These are phyloP conservation scores for Hypoxylon sp. DNA, from an alignment of 2,329 filamentous ascomycete species.

Conservation along the genomic window DNA sequence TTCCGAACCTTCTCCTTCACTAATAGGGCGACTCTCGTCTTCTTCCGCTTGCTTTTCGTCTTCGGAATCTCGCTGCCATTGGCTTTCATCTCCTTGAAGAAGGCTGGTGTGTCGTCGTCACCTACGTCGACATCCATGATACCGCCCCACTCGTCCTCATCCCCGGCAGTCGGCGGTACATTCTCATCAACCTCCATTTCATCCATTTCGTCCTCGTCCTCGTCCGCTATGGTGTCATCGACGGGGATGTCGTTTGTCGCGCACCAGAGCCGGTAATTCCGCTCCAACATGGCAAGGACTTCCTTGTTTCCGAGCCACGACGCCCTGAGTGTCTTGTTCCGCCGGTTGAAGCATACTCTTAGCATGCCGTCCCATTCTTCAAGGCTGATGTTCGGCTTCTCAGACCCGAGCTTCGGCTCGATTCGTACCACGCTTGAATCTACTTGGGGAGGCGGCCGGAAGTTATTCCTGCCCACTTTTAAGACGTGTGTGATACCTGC, in stretches of 20 bases:
- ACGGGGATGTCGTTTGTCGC: conserved; percentile 85
- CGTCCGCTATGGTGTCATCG: conserved; percentile 74
- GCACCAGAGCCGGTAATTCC: conserved; percentile 92
- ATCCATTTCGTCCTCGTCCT: conserved; percentile 57
- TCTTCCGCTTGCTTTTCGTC: conserved; percentile 79
- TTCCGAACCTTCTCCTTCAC: conserved; percentile 90
- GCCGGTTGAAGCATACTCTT: conserved; percentile 81
- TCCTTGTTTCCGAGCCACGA: conserved; percentile 85
- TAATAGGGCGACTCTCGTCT: conserved; percentile 83
- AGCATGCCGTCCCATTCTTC: conserved; percentile 93
- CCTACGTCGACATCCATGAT: conserved; percentile 65
- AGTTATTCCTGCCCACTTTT: conserved; percentile 97
- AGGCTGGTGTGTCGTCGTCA: conserved; percentile 82
- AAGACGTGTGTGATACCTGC: conserved; percentile 68
- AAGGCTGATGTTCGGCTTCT: conserved; percentile 88
- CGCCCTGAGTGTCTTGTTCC: conserved; percentile 90
- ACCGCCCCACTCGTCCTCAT: conserved; percentile 65
- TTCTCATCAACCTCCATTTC: conserved; percentile 60
- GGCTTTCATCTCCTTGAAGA: conserved; percentile 79
- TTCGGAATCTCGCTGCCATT: conserved; percentile 62
- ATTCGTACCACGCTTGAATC: conserved; percentile 92
- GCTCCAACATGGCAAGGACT: conserved; percentile 85
- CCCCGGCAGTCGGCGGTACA: conserved; percentile 57
- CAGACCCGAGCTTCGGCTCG: conserved; percentile 83
- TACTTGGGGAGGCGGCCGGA: conserved; percentile 89